Evolutionary conservation across 768 basidiomycete species (phyloP), one percentile per base, ranked within the genome.

Genomic region (Boletus rubescentipes): DNA sequence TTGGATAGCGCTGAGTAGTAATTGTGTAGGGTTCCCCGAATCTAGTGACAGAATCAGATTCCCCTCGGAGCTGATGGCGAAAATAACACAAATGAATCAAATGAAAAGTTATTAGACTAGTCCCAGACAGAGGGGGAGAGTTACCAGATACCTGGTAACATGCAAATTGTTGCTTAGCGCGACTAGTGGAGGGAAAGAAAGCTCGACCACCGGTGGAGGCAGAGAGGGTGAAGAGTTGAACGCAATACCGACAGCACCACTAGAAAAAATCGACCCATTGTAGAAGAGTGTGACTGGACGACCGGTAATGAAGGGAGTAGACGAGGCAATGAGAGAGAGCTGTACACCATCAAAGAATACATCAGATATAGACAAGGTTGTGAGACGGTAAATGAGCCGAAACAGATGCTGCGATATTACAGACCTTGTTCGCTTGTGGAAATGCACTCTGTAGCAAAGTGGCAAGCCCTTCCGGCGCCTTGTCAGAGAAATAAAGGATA

Each of bases 281-380:
- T 77, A 69, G 54, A 91, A 83, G 10, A 92, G 72, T 0, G 90
- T 91, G 29, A 86, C 80, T 1, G 85, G 84, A 18, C 86, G 73
- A 14, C 89, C 91, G 2, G 88, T 91, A 6, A 89, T 71, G 65
- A 92, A 92, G 1, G 89, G 89, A 2, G 91, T 92, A 3, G 89
- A 85, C 0, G 89, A 76, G 0, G 84, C 86, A 20, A 87, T 67
- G 18, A 91, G 75, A 5, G 89, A 87, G 48, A 89, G 69, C 83
- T 89, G 62, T 31, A 11, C 5, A 21, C n/a, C 41, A 43, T 34
- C 16, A 45, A 36, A 29, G 21, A 30, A 45, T 36, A 44, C 35
- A 39, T 5, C 35, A 16, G 30, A 30, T 20, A 14, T 26, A 42
- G 16, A 53, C 31, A 40, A 44, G 7, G 32, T 10, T 39, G 29